Percentiles rank a stretch among this genome's conserved stretches.
These are phyloP conservation scores for Turnera subulata DNA, from an alignment of 345 rosid genomes.

Conservation along the genomic window DNA sequence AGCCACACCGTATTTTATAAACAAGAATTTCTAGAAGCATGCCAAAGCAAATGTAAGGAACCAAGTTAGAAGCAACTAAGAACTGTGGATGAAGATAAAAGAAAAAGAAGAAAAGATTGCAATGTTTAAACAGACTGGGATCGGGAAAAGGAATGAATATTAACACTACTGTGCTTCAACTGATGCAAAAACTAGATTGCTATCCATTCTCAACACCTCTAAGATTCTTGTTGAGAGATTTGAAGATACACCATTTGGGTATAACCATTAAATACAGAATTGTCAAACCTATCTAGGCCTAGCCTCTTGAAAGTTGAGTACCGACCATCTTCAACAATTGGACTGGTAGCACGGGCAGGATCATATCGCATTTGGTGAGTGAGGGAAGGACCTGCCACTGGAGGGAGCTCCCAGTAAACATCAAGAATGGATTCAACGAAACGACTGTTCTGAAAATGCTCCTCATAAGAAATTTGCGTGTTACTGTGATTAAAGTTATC, in stretches of 20 bases:
- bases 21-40: no score
- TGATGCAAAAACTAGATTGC: constrained; percentile 17
- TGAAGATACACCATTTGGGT: constrained; percentile 95
- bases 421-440: constrained; percentile 82
- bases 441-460: constrained; percentile 84
- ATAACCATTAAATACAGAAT: constrained; percentile 86
- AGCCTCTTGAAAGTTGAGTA: constrained; percentile 68
- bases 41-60: no score
- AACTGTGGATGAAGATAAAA: neutral
- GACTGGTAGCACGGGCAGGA: constrained; percentile 72
- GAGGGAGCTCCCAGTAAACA: constrained; percentile 94
- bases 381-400: constrained; percentile 93
- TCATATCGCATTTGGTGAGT: constrained; percentile 92
- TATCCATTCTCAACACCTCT: constrained; percentile 22
- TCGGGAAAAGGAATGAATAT: constrained; percentile 19
- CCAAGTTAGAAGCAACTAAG: no score
- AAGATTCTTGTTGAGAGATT: constrained; percentile 59
- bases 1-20: no score
- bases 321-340: constrained; percentile 87
- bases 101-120: neutral
- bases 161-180: constrained; percentile 20
- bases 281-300: constrained; percentile 66
- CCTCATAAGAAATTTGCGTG: constrained; percentile 48
- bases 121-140: neutral
- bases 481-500: constrained; percentile 89